Evolutionary conservation across 2,329 filamentous ascomycete genomes (phyloP), one percentile per base, ranked within the genome.

Genomic region (Emericellopsis cladophorae): DNA sequence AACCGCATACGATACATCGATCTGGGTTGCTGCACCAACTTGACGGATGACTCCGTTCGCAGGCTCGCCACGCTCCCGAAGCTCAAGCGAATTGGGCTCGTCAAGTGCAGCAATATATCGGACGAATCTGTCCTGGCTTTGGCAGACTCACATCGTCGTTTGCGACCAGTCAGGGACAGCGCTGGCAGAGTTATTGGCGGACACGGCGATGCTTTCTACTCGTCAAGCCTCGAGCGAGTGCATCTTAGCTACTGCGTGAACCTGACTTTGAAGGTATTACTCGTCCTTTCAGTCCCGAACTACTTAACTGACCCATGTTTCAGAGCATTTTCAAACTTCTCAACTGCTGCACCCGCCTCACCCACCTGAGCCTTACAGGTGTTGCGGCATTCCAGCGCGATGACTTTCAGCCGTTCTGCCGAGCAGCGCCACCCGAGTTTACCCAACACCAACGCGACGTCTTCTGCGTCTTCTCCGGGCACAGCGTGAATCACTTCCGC

Each of bases 1-100:
- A 96, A 90, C 54, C 79, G 92, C 21, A 96, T 98, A 49, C 77
- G 92, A 42, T 98, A 98, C 58, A 98, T 98, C 48, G 92, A 98
- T 56, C 67, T 98, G 35, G 92, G 92, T n/a, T 96, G 92, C 64
- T 98, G 92, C 61, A 76, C 75, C 12, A 81, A 86, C 50, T 67
- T 98, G 45, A 96, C 92, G 0, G 92, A 98, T 51, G 71, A 74
- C 10, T 95, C 89, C 18, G 83, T 98, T 14, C 82, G 75, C 46
- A 81, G 86, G 47, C 69, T 98, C 31, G 89, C 92, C 5, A 77
- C 77, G 12, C 72, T 98, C 6, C 92, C 92, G 4, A 98, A 98
- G 60, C 68, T 98, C 40, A 89, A 95, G 66, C 75, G 92, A 31
- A 95, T 98, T 45, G 92, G 92, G 1, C 65, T 98, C 40, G 92